Conservation (phyloP, 805 yeast species). For the Candida andamanensis region DNA sequence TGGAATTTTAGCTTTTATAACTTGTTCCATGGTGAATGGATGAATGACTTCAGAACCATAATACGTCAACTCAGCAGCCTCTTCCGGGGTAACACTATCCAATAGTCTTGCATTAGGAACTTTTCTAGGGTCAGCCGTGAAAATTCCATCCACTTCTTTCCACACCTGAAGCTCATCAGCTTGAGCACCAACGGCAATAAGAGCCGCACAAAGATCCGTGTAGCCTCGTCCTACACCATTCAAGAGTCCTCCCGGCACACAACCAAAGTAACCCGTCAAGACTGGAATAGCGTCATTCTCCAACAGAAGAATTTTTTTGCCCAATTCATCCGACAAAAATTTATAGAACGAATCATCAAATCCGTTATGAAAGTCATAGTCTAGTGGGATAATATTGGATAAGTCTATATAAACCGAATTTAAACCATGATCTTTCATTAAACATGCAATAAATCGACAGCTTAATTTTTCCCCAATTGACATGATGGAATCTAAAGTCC, state of each 20-base stretch:
- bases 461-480: conserved; percentile 91
- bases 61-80: conserved; percentile 96
- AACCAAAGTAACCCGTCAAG: conserved; percentile 92
- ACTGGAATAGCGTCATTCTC: conserved; percentile 65
- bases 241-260: conserved; percentile 91
- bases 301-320: conserved; percentile 41
- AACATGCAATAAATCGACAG: conserved; percentile 81
- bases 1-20: conserved; percentile 91
- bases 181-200: conserved; percentile 84
- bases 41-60: conserved; percentile 98
- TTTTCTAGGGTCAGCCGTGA: conserved; percentile 97
- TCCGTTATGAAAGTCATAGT: conserved; percentile 50
- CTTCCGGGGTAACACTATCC: conserved; percentile 92
- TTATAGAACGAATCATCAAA: conserved; percentile 65
- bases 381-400: conserved; percentile 63
- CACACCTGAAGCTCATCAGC: conserved; percentile 96
- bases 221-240: conserved; percentile 96
- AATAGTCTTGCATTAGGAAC: conserved; percentile 85
- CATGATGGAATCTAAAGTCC: conserved; percentile 87
- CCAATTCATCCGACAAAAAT: conserved; percentile 49
- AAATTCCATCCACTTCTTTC: conserved; percentile 99
- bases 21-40: conserved; percentile 99
- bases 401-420: conserved; percentile 76
- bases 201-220: conserved; percentile 96
- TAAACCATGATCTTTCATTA: conserved; percentile 79